Conservation (phyloP, 306 rosid genomes). For the Gynostemma pentaphyllum region DNA sequence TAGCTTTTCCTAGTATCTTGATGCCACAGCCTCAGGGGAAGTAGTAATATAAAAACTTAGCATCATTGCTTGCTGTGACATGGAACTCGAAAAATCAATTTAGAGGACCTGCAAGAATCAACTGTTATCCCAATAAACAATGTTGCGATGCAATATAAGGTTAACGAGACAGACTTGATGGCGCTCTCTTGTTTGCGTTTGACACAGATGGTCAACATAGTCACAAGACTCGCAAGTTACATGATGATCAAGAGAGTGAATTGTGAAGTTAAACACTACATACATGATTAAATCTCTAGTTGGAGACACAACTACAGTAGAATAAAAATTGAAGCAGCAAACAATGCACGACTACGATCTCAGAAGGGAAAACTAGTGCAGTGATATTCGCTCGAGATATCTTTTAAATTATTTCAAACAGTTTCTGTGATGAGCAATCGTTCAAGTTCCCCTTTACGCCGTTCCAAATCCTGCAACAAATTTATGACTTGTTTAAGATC, state of each 20-base stretch:
- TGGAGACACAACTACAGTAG: background rate
- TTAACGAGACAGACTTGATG: too few species aligned
- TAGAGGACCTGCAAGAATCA: background rate
- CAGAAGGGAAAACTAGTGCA: background rate
- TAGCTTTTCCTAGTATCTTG: background rate
- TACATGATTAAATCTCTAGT: background rate
- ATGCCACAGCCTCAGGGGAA: background rate
- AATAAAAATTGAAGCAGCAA: background rate
- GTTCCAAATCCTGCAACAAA: slow-evolving; percentile 4
- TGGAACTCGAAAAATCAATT: background rate
- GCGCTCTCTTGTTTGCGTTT: background rate
- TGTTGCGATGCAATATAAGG: too few species aligned
- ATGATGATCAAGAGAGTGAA: background rate
- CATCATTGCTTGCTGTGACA: background rate
- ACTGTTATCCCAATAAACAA: background rate
- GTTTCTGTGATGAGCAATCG: slow-evolving; percentile 2
- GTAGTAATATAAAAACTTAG: background rate
- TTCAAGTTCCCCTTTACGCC: slow-evolving; percentile 8
- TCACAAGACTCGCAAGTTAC: background rate
- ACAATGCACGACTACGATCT: slow-evolving; percentile 3
- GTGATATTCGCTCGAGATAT: background rate
- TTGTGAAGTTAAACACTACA: background rate
- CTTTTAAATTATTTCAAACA: background rate
- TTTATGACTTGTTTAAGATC: background rate
- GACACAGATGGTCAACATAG: background rate